phyloP scores from a whole-genome alignment of 129 eudicot species.

The Pittosporum tobira region DNA sequence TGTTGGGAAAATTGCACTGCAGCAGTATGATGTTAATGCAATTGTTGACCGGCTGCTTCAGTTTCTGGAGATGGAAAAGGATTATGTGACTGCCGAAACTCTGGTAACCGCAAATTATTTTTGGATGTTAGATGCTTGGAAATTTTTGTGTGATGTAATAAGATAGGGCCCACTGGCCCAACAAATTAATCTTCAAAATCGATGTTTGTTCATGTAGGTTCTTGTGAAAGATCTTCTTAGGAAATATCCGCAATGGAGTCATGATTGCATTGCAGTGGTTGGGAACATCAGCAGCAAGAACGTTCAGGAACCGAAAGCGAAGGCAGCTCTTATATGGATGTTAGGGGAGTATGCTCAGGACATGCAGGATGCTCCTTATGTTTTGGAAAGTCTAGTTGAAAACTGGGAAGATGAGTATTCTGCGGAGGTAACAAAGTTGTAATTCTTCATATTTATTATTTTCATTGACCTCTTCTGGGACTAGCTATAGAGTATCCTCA shows the following conservation, averaged over 20 bases:
- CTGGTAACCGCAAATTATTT: slow-evolving; percentile 31
- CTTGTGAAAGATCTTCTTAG: slow-evolving; percentile 95
- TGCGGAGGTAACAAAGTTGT: slow-evolving; percentile 52
- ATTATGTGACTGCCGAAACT: slow-evolving; percentile 95
- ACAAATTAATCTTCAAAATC: neutral
- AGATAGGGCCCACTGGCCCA: neutral
- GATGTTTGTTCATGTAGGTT: slow-evolving; percentile 39
- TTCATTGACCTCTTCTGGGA: neutral
- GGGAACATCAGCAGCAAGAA: slow-evolving; percentile 95
- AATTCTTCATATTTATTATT: neutral
- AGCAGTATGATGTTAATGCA: slow-evolving; percentile 97
- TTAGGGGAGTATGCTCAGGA: slow-evolving; percentile 96
- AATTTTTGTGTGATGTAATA: neutral
- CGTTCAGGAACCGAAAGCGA: slow-evolving; percentile 96
- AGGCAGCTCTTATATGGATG: slow-evolving; percentile 99
- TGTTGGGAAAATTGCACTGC: slow-evolving; percentile 94
- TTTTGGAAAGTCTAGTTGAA: slow-evolving; percentile 70
- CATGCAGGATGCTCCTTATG: slow-evolving; percentile 95
- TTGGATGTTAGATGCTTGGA: neutral
- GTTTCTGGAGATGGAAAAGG: slow-evolving; percentile 98
- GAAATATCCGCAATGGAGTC: slow-evolving; percentile 99
- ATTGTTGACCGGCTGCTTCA: slow-evolving; percentile 97
- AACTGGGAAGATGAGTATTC: slow-evolving; percentile 95
- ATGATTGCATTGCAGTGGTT: slow-evolving; percentile 94
- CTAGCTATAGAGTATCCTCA: slow-evolving; percentile 1